Conservation (phyloP, 768 basidiomycete species). For the Tricholoma saponaceum region DNA sequence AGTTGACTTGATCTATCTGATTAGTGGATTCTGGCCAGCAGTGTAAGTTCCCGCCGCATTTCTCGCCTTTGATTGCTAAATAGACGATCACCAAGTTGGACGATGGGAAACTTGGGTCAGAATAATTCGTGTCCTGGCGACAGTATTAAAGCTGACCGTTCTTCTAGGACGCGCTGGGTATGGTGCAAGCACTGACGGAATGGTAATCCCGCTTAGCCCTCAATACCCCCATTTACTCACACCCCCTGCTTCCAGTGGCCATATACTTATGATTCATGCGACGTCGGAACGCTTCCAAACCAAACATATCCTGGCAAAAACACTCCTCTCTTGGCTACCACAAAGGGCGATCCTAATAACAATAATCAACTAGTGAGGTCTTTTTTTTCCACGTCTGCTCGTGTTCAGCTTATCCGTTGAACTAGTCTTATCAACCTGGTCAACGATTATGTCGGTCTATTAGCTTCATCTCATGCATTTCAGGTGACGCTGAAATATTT, state of each 20-base stretch:
- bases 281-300: constrained; percentile 76
- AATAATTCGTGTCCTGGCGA: not conserved
- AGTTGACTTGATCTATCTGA: not conserved
- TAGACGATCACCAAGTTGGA: constrained; percentile 29
- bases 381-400: not conserved
- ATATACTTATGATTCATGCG: constrained; percentile 69
- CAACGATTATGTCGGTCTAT: constrained; percentile 32
- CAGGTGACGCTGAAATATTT: not conserved
- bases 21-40: constrained; percentile 37
- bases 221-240: not conserved
- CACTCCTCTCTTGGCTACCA: constrained; percentile 43
- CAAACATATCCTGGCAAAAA: constrained; percentile 61
- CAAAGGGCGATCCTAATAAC: constrained; percentile 38
- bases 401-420: not conserved
- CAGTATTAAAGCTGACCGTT: constrained; percentile 31
- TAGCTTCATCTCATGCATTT: not conserved
- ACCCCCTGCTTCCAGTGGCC: constrained; percentile 46
- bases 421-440: constrained; percentile 69
- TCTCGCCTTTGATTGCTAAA: not conserved
- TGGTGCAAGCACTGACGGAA: constrained; percentile 62
- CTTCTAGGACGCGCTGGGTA: constrained; percentile 60
- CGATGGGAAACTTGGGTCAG: constrained; percentile 49
- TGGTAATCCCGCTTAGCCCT: constrained; percentile 36
- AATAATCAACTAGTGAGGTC: constrained; percentile 34
- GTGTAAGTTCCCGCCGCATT: constrained; percentile 22